A percentile compares a stretch with the other conserved stretches of the same genome.
These are phyloP conservation scores for Thielaviopsis euricoi DNA, from an alignment of 2,329 filamentous ascomycete species.

Conservation along the genomic window DNA sequence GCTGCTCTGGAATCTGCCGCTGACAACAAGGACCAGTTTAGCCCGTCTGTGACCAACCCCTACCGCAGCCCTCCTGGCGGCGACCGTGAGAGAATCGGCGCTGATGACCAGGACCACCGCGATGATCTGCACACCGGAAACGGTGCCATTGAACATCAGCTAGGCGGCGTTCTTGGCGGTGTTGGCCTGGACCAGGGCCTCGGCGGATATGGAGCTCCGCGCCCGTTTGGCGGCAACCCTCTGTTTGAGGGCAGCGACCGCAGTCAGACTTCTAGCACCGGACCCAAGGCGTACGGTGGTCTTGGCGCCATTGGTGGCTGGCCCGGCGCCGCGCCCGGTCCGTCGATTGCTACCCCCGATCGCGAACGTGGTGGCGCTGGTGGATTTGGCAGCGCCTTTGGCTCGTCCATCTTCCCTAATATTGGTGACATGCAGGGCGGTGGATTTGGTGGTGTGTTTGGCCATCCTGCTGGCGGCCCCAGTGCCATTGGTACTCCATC, in stretches of 20 bases:
- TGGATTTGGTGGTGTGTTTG: conserved; percentile 56
- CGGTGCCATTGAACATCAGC: conserved; percentile 1
- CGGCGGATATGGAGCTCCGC: conserved; percentile 36
- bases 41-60: conserved; percentile 89
- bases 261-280: conserved; percentile 81
- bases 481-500: conserved; percentile 43
- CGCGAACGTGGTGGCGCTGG: conserved; percentile 38
- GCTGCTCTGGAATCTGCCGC: conserved; percentile 28
- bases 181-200: conserved; percentile 21
- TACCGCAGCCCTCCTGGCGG: conserved; percentile 81
- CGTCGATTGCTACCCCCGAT: conserved; percentile 51
- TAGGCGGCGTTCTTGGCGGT: conserved; percentile 2
- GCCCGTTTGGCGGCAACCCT: conserved; percentile 31
- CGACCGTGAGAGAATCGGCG: conserved; percentile 28
- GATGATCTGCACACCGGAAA: conserved; percentile 15
- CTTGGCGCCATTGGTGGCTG: conserved; percentile 47
- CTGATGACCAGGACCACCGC: conserved; percentile 35
- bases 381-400: conserved; percentile 43
- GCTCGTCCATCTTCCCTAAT: conserved; percentile 63
- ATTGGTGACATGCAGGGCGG: conserved; percentile 62
- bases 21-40: conserved; percentile 50
- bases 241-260: conserved; percentile 61
- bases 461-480: conserved; percentile 31
- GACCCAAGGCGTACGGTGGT: conserved; percentile 54
- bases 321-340: conserved; percentile 35